Conservation (phyloP, 768 basidiomycete genomes). For the Mrakia hoshinonis region DNA sequence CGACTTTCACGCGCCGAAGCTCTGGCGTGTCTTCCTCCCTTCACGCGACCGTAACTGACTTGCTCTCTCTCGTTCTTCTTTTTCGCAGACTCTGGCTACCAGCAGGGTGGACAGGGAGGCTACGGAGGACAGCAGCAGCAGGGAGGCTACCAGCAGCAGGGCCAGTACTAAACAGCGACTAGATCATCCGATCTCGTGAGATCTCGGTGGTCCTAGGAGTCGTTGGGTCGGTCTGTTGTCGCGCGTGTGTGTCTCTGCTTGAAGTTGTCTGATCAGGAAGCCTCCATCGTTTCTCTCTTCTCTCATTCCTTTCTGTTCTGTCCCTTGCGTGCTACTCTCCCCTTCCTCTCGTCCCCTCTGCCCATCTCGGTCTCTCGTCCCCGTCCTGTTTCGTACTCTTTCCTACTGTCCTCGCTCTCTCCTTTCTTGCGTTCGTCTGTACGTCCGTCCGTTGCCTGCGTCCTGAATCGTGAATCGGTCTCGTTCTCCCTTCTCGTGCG, state of each 20-base stretch:
- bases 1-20: not conserved
- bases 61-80: not conserved
- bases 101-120: slow-evolving; percentile 22
- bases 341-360: not conserved
- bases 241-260: not conserved
- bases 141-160: slow-evolving; percentile 7
- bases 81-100: not conserved
- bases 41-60: not conserved
- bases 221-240: not conserved
- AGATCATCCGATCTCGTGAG: not conserved
- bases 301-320: not conserved
- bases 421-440: not conserved
- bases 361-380: not conserved
- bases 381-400: not conserved
- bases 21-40: not conserved
- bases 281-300: not conserved
- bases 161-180: slow-evolving; percentile 7
- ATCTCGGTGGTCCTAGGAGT: not conserved
- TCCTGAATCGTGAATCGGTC: not conserved
- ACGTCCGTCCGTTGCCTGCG: not conserved
- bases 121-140: slow-evolving; percentile 25
- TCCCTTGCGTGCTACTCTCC: not conserved
- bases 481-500: not conserved
- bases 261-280: not conserved
- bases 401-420: not conserved